Evolutionary conservation across 768 basidiomycete species (phyloP), one percentile per base, ranked within the genome.

Genomic region (Coprinopsis sp.): DNA sequence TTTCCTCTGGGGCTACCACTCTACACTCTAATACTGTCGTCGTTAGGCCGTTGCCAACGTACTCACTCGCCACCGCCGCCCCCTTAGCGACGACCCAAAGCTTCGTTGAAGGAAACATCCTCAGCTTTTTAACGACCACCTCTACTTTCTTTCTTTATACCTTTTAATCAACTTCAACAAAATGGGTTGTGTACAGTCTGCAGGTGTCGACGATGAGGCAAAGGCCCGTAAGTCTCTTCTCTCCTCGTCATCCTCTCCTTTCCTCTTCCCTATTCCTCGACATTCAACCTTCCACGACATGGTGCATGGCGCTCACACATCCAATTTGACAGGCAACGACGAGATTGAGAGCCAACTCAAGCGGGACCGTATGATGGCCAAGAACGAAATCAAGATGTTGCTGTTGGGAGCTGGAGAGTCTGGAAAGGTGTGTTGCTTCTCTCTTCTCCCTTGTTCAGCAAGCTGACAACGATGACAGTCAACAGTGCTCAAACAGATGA

Each of bases 321-420:
- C 34, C n/a, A 21, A 22, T n/a, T 29, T 12, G 21, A 8, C 51
- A 91, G 89, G 90, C 62, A 92, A 92, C 60, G 91, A 93, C 59
- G 90, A 88, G 73, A 95, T 95, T 54, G 92, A 95, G 73, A 85
- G 70, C 67, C 92, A 95, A 67, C 80, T 95, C 55, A 91, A 87
- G 74, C 74, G 82, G 58, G 92, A 95, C 70, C 71, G 86, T 34
- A 79, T 88, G 73, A 82, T 85, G 77, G 84, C 85, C 33, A 91
- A 90, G 75, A 93, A 92, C 58, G 91, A 93, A 65, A 91, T 94
- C 61, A 94, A 97, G 73, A 95, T 97, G 93, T 64, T 97, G 51
- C 64, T 98, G 49, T 75, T 98, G 22, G 95, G 95, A 47, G 93
- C 95, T 49, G 93, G 95, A 69, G 93, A 96, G 76, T 93, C 91